Evolutionary conservation across 1,139 yeast species (phyloP), one percentile per base, ranked within the genome.

Genomic region (Blastobotrys capitulatus): DNA sequence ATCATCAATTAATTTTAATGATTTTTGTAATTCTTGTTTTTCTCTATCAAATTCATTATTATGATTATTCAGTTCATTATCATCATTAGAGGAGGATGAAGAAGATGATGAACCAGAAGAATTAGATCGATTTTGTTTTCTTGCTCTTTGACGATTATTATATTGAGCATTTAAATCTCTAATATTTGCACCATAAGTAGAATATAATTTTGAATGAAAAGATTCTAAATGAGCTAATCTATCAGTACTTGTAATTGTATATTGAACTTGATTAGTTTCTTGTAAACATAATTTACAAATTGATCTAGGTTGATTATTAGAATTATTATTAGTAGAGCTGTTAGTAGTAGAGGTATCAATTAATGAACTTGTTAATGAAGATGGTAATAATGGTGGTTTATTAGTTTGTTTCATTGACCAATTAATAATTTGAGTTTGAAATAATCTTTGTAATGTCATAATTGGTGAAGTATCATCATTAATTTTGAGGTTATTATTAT

Each of bases 111-210:
- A n/a, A n/a, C n/a, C n/a, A n/a, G n/a, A n/a, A n/a, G n/a, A n/a
- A n/a, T n/a, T n/a, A 22, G 25, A 5, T 22, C 25, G 25, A 22
- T 22, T 4, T 19, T 32, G 32, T 5, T 20, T 6, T 16, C 42
- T 16, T 6, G 15, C 10, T 13, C 42, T 27, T n/a, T 22, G 27
- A 22, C 9, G 19, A 9, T 39, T 39, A 20, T 46, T 46, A 27
- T 16, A 46, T 29, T 46, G 48, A 4, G 48, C 48, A 22, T 32
- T 46, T 27, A 46, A 29, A 20, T 46, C 48, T 10, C 40, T 32
- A n/a, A 46, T 46, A 19, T 46, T 46, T 8, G 48, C 48, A n/a
- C 44, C 48, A 16, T 41, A 46, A 13, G 48, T 46, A 26, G 48
- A 43, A 27, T 46, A 46, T 5, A 46, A n/a, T 40, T 32, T 32